These are phyloP conservation scores for Ustilago bromivora DNA, from an alignment of 1,284 basidiomycete species.

Conservation along the genomic window DNA sequence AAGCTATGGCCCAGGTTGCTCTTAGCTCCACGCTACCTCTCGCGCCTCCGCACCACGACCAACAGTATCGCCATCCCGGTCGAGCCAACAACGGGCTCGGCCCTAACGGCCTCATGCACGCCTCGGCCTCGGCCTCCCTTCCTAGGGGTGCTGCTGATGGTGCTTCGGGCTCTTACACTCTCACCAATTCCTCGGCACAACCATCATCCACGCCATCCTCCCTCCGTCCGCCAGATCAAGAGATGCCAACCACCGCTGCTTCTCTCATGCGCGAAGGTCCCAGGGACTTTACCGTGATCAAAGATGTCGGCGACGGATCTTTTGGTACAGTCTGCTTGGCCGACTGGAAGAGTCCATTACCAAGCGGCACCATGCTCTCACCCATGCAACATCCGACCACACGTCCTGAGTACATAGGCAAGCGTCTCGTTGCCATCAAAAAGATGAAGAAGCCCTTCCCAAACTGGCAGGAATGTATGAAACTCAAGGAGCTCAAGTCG, in stretches of 20 bases:
- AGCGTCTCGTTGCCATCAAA: constrained; percentile 95
- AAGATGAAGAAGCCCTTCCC: constrained; percentile 98
- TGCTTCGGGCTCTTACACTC: constrained; percentile 13
- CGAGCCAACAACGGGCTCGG: constrained; percentile 20
- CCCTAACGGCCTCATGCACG: constrained; percentile 20
- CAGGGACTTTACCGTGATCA: constrained; percentile 65
- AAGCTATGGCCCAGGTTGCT: constrained; percentile 52
- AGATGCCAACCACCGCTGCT: constrained; percentile 61
- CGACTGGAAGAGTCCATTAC: constrained; percentile 95
- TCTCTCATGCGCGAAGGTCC: constrained; percentile 63
- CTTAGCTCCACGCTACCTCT: constrained; percentile 29
- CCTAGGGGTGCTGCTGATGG: constrained; percentile 16
- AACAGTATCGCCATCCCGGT: constrained; percentile 16
- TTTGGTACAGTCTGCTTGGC: constrained; percentile 97
- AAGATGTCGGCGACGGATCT: constrained; percentile 65
- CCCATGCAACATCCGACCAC: constrained; percentile 74
- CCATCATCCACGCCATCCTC: constrained; percentile 7
- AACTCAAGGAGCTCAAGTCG: constrained; percentile 96
- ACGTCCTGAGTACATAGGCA: constrained; percentile 91
- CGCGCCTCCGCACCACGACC: constrained; percentile 29
- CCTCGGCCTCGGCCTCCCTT: constrained; percentile 5
- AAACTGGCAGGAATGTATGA: constrained; percentile 95
- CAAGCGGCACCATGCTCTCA: constrained; percentile 66
- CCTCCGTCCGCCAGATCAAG: constrained; percentile 31
- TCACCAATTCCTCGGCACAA: constrained; percentile 1